Evolutionary conservation across 306 rosid genomes (phyloP).

Genomic region (Erythrophleum fordii): DNA sequence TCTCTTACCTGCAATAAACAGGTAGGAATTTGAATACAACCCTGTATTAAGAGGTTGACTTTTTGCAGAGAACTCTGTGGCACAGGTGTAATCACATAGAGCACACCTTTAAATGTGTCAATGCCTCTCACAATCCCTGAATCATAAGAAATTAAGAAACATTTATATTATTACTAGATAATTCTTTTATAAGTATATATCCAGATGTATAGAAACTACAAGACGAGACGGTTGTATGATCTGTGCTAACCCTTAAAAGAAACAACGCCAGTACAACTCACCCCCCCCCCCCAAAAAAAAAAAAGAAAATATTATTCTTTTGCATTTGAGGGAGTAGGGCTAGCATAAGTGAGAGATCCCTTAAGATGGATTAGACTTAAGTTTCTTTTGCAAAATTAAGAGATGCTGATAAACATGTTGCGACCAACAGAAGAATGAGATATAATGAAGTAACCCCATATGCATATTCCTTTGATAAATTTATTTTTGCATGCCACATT

Average conservation of each 20-base stretch:
- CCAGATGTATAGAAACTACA: constrained; percentile 27
- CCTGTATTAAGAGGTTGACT: constrained; percentile 80
- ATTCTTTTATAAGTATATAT: constrained; percentile 15
- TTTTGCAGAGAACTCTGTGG: constrained; percentile 72
- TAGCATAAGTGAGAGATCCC: constrained; percentile 13
- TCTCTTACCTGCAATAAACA: constrained; percentile 75
- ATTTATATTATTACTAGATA: constrained; percentile 6
- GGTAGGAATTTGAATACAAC: constrained; percentile 83
- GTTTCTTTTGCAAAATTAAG: neutral
- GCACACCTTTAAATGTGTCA: constrained; percentile 71
- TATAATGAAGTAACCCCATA: neutral
- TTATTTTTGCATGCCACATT: neutral
- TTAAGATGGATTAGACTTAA: constrained; percentile 7
- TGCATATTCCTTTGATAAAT: neutral
- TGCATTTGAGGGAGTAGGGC: constrained; percentile 8
- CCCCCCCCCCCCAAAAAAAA: neutral
- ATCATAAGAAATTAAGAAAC: constrained; percentile 39
- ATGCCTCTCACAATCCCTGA: constrained; percentile 93
- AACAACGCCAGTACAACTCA: constrained; percentile 10
- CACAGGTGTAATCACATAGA: constrained; percentile 88
- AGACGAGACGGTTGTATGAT: neutral
- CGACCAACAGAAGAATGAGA: constrained; percentile 29
- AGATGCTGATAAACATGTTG: neutral
- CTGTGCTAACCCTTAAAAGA: constrained; percentile 4
- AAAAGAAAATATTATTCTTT: constrained; percentile 4